Conservation (phyloP, 1,284 basidiomycete species). For the Trametes pubescens region DNA sequence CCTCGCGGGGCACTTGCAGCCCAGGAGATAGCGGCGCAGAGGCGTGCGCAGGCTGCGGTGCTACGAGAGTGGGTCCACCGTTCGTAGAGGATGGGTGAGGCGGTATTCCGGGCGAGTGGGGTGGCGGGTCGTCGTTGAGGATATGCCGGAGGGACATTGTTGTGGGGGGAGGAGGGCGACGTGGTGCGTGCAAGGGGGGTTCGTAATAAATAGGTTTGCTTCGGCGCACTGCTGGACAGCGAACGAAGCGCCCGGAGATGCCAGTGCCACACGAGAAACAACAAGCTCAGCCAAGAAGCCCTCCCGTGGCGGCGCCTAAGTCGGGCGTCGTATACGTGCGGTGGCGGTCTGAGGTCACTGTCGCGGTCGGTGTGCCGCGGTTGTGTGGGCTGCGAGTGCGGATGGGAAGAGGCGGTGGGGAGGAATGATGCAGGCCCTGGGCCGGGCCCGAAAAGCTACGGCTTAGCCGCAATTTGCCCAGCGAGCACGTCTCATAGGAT, state of each 20-base stretch:
- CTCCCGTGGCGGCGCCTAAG: slow-evolving; percentile 24
- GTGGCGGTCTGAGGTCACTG: slow-evolving; percentile 9
- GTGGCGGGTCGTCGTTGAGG: slow-evolving; percentile 70
- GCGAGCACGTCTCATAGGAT: slow-evolving; percentile 45
- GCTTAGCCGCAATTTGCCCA: slow-evolving; percentile 45
- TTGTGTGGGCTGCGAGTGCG: slow-evolving; percentile 20
- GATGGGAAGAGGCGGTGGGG: slow-evolving; percentile 31
- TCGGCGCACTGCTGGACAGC: slow-evolving; percentile 35
- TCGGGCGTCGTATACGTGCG: slow-evolving; percentile 23
- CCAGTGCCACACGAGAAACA: slow-evolving; percentile 34
- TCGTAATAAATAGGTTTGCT: slow-evolving; percentile 34
- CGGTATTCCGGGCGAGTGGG: slow-evolving; percentile 34
- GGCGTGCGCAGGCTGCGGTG: slow-evolving; percentile 30
- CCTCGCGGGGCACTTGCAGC: slow-evolving; percentile 34
- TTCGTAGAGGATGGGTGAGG: slow-evolving; percentile 29
- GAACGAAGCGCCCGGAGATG: slow-evolving; percentile 33
- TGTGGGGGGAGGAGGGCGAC: slow-evolving; percentile 27
- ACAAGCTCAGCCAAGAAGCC: slow-evolving; percentile 23
- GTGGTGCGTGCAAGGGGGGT: slow-evolving; percentile 32
- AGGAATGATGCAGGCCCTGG: slow-evolving; percentile 36
- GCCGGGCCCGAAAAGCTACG: slow-evolving; percentile 42
- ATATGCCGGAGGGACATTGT: slow-evolving; percentile 78
- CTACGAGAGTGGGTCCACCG: slow-evolving; percentile 32
- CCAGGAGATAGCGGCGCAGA: slow-evolving; percentile 37
- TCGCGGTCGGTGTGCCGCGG: slow-evolving; percentile 20